These are phyloP conservation scores for Nidularia pulvinata DNA, from an alignment of 768 basidiomycete species.

Conservation along the genomic window DNA sequence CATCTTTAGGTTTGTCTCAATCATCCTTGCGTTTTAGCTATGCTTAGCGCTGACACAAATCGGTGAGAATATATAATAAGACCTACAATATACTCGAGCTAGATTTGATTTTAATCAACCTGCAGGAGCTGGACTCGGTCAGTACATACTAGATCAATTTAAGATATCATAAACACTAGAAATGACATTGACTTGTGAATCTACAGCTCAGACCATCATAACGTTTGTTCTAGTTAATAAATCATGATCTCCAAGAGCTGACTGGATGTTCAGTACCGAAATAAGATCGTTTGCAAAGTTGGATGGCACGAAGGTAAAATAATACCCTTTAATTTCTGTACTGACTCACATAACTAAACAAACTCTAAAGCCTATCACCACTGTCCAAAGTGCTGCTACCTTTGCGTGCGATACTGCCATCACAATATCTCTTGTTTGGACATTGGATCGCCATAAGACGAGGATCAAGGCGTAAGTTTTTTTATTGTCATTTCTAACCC, in stretches of 20 bases:
- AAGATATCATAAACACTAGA: background rate
- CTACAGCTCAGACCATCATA: background rate
- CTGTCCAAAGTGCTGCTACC: conserved; percentile 8
- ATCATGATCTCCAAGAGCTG: background rate
- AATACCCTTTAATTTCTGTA: background rate
- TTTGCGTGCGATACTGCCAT: conserved; percentile 12
- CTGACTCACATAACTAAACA: conserved; percentile 1
- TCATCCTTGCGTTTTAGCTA: background rate
- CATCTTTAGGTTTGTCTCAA: background rate
- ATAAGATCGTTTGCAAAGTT: conserved; percentile 10
- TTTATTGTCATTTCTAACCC: background rate
- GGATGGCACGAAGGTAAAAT: conserved; percentile 1
- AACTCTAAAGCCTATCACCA: conserved; percentile 2
- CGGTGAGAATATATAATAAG: background rate
- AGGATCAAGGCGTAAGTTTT: conserved; percentile 5
- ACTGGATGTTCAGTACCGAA: background rate
- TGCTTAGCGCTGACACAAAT: background rate
- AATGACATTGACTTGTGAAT: too few species aligned
- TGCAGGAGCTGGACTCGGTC: background rate
- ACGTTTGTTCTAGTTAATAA: background rate
- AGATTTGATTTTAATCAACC: background rate
- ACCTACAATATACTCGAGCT: background rate
- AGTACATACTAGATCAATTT: background rate
- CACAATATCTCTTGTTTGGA: conserved; percentile 7
- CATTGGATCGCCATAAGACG: conserved; percentile 5